phyloP scores from a whole-genome alignment of 345 rosid species.

The Jatropha curcas region DNA sequence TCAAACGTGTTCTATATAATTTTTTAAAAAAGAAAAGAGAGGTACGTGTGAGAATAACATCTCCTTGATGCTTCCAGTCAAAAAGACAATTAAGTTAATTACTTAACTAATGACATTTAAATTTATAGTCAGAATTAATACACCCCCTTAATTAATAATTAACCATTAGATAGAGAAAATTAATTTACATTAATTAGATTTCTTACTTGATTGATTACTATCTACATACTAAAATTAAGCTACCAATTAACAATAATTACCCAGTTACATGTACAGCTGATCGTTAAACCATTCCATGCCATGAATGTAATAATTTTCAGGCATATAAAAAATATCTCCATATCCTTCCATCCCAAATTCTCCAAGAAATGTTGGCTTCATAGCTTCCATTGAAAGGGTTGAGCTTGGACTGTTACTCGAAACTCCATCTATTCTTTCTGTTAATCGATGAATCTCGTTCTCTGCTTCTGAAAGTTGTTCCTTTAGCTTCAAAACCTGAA shows the following conservation, averaged over 20 bases:
- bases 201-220: constrained; percentile 7
- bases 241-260: neutral
- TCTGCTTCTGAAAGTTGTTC: constrained; percentile 49
- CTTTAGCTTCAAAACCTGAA: constrained; percentile 59
- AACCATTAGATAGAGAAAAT: constrained; percentile 2
- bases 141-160: constrained; percentile 1
- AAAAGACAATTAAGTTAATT: neutral
- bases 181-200: constrained; percentile 18
- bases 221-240: constrained; percentile 15
- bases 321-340: constrained; percentile 45
- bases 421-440: constrained; percentile 43
- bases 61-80: neutral
- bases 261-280: constrained; percentile 18
- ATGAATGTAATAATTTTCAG: constrained; percentile 36
- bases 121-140: neutral
- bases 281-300: constrained; percentile 65
- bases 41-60: neutral
- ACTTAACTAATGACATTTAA: neutral
- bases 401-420: constrained; percentile 55
- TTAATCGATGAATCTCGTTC: constrained; percentile 50
- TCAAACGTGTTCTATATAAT: too few relatives aligned
- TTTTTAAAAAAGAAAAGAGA: neutral
- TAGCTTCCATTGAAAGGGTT: constrained; percentile 44
- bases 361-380: constrained; percentile 43
- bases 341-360: constrained; percentile 44